Percentiles rank a stretch among this genome's conserved stretches.
phyloP scores from a whole-genome alignment of 306 rosid species.

The Fragaria nilgerrensis region DNA sequence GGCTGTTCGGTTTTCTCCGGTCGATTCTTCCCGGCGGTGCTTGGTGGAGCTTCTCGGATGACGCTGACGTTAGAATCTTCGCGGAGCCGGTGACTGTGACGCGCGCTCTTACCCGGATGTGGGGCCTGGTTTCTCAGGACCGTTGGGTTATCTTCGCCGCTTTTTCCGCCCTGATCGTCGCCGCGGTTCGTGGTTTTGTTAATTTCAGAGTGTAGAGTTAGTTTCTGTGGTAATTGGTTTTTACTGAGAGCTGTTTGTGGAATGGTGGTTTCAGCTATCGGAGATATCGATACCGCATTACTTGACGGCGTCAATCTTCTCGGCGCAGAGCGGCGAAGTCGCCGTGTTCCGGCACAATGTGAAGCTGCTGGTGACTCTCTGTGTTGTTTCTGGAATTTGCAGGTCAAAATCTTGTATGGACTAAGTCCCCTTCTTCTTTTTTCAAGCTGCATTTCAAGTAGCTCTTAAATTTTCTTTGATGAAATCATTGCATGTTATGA shows the following conservation, averaged over 20 bases:
- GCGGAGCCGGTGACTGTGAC: slow-evolving; percentile 74
- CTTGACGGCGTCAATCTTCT: slow-evolving; percentile 81
- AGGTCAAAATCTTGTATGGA: slow-evolving; percentile 99
- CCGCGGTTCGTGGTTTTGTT: slow-evolving; percentile 52
- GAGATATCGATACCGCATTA: slow-evolving; percentile 88
- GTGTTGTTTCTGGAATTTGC: slow-evolving; percentile 87
- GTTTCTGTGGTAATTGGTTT: background rate
- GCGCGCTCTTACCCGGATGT: slow-evolving; percentile 76
- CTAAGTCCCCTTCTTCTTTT: slow-evolving; percentile 58
- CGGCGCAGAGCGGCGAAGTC: slow-evolving; percentile 79
- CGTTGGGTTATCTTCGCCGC: slow-evolving; percentile 80
- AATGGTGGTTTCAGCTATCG: slow-evolving; percentile 56
- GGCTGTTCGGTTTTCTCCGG: slow-evolving; percentile 34
- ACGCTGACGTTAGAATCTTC: slow-evolving; percentile 32
- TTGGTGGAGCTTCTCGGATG: slow-evolving; percentile 81
- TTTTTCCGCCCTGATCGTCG: slow-evolving; percentile 67
- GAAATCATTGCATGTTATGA: background rate
- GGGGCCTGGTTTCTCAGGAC: slow-evolving; percentile 75
- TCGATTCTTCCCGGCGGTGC: slow-evolving; percentile 69
- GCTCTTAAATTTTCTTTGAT: background rate
- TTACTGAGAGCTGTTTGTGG: background rate
- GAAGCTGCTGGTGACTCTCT: slow-evolving; percentile 61
- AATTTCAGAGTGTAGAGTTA: background rate
- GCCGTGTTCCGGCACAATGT: slow-evolving; percentile 72
- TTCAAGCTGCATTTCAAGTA: background rate